Conservation (phyloP, 108 stramenopile species). For the Asterionellopsis glacialis region DNA sequence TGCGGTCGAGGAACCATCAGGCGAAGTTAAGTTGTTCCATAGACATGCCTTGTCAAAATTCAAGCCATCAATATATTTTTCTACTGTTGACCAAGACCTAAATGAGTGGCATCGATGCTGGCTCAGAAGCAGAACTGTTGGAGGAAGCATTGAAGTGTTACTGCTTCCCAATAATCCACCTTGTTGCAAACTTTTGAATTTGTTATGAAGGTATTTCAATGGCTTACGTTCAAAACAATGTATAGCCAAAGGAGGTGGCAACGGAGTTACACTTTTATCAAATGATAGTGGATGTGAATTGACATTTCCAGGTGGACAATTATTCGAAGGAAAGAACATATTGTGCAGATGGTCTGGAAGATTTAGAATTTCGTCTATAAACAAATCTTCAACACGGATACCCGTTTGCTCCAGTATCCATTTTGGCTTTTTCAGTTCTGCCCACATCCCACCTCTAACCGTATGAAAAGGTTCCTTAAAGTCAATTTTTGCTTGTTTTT, state of each 20-base stretch:
- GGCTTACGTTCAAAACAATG: slow-evolving; percentile 40
- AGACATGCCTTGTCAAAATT: slow-evolving; percentile 46
- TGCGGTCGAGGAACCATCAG: not conserved
- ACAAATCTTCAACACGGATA: slow-evolving; percentile 25
- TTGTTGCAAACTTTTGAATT: slow-evolving; percentile 11
- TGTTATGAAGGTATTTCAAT: slow-evolving; percentile 24
- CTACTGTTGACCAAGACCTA: not conserved
- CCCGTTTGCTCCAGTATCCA: slow-evolving; percentile 24
- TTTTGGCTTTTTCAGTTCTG: slow-evolving; percentile 39
- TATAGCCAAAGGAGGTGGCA: slow-evolving; percentile 44
- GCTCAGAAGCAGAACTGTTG: slow-evolving; percentile 17
- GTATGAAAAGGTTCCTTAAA: too few relatives aligned
- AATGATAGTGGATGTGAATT: not conserved
- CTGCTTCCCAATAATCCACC: not conserved
- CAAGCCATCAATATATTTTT: slow-evolving; percentile 10
- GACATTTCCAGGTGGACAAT: too few relatives aligned
- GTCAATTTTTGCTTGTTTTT: slow-evolving; percentile 4
- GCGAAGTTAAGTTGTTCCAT: too few relatives aligned
- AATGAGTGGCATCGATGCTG: slow-evolving; percentile 7
- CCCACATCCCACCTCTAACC: slow-evolving; percentile 33
- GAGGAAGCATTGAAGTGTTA: slow-evolving; percentile 25
- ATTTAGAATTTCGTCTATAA: slow-evolving; percentile 25
- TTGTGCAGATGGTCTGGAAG: too few relatives aligned
- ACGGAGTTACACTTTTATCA: slow-evolving; percentile 24
- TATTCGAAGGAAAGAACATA: too few relatives aligned